Evolutionary conservation across 1,284 basidiomycete species (phyloP).

Genomic region (Grifola frondosa): DNA sequence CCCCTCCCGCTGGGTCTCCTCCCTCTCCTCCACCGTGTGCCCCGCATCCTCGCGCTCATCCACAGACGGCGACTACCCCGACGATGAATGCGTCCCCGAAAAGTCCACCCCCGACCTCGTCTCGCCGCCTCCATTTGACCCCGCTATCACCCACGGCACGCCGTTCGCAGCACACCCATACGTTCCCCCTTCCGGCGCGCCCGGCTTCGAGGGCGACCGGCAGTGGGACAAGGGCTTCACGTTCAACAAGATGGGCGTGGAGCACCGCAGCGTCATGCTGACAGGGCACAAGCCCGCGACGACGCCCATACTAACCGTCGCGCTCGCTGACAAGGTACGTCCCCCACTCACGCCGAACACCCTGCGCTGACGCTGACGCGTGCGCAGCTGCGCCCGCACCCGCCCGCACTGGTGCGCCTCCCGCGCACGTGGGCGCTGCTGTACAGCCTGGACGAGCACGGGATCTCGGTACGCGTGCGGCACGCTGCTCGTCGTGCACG

Average conservation of each 20-base stretch:
- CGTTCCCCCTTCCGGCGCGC: constrained; percentile 71
- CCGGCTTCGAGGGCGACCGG: constrained; percentile 63
- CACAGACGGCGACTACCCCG: too few relatives aligned
- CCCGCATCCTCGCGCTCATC: too few relatives aligned
- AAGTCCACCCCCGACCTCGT: constrained; percentile 33
- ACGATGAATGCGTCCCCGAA: too few relatives aligned
- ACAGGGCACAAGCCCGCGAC: constrained; percentile 53
- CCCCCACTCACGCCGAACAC: not conserved
- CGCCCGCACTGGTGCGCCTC: constrained; percentile 85
- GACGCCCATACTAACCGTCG: constrained; percentile 48
- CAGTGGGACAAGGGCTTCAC: constrained; percentile 38
- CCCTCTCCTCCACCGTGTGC: constrained; percentile 40
- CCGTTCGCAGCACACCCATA: constrained; percentile 62
- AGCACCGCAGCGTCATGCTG: constrained; percentile 39
- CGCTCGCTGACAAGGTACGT: constrained; percentile 62
- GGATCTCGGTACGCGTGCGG: constrained; percentile 82
- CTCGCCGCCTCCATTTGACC: constrained; percentile 7
- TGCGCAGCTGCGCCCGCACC: constrained; percentile 61
- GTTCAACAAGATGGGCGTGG: constrained; percentile 30
- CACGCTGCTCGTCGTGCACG: constrained; percentile 59
- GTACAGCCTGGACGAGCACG: constrained; percentile 95
- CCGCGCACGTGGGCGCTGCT: constrained; percentile 82
- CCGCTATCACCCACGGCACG: constrained; percentile 43
- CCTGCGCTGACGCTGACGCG: too few relatives aligned
- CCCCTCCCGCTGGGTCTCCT: constrained; percentile 40